These are phyloP conservation scores for Thalassiosira exigua DNA, from an alignment of 352 stramenopile species.

Conservation along the genomic window DNA sequence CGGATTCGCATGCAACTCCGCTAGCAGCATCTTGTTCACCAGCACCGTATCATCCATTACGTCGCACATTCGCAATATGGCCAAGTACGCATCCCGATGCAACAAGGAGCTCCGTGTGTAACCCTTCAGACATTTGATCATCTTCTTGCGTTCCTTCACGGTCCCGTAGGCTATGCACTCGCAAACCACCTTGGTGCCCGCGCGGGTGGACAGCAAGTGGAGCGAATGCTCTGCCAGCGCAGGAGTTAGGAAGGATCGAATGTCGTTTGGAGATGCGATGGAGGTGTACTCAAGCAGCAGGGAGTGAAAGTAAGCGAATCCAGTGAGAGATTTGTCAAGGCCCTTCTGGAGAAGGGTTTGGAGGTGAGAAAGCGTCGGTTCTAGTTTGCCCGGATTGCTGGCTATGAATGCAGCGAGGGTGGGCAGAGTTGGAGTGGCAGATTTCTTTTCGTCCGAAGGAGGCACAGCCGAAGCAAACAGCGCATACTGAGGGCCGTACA, in stretches of 20 bases:
- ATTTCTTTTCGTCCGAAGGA: constrained; percentile 21
- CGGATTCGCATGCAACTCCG: constrained; percentile 72
- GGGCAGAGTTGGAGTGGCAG: constrained; percentile 22
- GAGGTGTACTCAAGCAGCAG: constrained; percentile 77
- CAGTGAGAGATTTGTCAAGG: constrained; percentile 81
- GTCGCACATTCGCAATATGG: constrained; percentile 79
- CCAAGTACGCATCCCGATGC: constrained; percentile 84
- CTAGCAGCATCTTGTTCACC: constrained; percentile 86
- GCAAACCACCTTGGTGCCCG: constrained; percentile 72
- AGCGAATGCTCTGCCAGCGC: constrained; percentile 75
- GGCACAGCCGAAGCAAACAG: constrained; percentile 61
- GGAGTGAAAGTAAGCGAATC: constrained; percentile 82
- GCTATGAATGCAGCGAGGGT: constrained; percentile 61
- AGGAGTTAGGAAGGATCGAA: constrained; percentile 64
- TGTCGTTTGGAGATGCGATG: constrained; percentile 64
- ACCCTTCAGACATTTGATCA: constrained; percentile 85
- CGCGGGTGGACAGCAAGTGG: constrained; percentile 77
- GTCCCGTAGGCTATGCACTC: constrained; percentile 74
- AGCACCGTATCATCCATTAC: constrained; percentile 87
- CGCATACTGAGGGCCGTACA: constrained; percentile 84
- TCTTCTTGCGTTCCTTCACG: constrained; percentile 85
- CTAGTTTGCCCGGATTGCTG: constrained; percentile 67
- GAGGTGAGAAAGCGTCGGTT: constrained; percentile 72
- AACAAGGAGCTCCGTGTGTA: constrained; percentile 77
- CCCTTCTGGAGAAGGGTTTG: constrained; percentile 76